Conservation (phyloP, 768 basidiomycete genomes). For the Suillus cothurnatus region DNA sequence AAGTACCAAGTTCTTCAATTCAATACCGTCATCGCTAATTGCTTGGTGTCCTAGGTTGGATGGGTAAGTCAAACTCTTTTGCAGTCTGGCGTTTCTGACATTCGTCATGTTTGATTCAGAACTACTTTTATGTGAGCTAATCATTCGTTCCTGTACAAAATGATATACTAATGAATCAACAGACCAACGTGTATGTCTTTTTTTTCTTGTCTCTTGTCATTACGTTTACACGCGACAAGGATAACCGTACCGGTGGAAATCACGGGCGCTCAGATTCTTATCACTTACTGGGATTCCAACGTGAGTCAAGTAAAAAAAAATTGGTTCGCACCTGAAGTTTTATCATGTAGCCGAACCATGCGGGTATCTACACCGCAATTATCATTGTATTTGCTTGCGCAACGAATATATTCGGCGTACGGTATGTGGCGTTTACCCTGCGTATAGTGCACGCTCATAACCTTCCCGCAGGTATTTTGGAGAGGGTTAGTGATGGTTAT, state of each 20-base stretch:
- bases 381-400: conserved; percentile 57
- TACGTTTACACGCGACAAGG: conserved; percentile 25
- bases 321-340: not conserved
- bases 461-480: conserved; percentile 52
- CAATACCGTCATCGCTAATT: not conserved
- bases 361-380: conserved; percentile 58
- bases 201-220: not conserved
- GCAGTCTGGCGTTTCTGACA: not conserved
- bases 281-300: conserved; percentile 72
- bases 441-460: not conserved
- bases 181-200: conserved; percentile 14
- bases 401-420: conserved; percentile 74
- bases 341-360: conserved; percentile 44
- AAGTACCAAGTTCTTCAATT: conserved; percentile 29
- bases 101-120: conserved; percentile 28
- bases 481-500: conserved; percentile 46
- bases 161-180: not conserved
- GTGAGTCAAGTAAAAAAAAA: conserved; percentile 40
- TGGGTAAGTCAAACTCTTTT: conserved; percentile 42
- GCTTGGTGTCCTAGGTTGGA: conserved; percentile 20
- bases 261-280: conserved; percentile 67
- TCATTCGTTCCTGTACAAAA: conserved; percentile 34
- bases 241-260: conserved; percentile 76
- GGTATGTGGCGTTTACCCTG: conserved; percentile 32
- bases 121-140: conserved; percentile 56